Evolutionary conservation across 2,329 filamentous ascomycete genomes (phyloP).

Genomic region (Alternaria triticina): DNA sequence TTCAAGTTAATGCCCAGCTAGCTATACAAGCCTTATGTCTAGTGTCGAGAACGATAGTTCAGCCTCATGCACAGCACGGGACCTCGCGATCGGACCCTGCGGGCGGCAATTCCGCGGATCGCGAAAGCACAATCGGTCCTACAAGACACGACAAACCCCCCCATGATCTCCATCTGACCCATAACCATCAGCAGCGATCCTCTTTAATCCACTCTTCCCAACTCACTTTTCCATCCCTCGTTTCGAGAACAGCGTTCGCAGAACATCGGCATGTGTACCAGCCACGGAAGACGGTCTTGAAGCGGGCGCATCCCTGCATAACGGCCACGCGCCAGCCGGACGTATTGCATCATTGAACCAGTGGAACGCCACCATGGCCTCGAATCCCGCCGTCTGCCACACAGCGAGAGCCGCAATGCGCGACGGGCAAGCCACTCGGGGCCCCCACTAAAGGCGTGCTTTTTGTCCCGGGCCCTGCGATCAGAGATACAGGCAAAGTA

Average conservation of each 20-base stretch:
- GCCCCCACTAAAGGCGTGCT: slow-evolving; percentile 6
- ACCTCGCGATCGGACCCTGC: not conserved
- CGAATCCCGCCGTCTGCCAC: not conserved
- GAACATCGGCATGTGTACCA: not conserved
- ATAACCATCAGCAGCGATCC: not conserved
- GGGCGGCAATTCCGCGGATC: slow-evolving; percentile 5
- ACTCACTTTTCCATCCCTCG: not conserved
- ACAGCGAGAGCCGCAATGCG: not conserved
- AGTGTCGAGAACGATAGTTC: not conserved
- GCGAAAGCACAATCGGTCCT: slow-evolving; percentile 11
- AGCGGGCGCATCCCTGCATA: not conserved
- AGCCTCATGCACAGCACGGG: slow-evolving; percentile 1
- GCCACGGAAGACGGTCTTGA: slow-evolving; percentile 4
- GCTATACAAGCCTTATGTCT: not conserved
- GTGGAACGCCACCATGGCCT: slow-evolving; percentile 10
- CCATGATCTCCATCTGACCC: not conserved
- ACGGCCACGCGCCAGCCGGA: not conserved
- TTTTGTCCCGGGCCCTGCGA: not conserved
- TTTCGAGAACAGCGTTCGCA: not conserved
- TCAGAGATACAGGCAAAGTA: not conserved
- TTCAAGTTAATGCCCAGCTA: not conserved
- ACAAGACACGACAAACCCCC: not conserved
- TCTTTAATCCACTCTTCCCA: not conserved
- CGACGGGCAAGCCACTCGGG: not conserved
- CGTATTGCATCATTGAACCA: slow-evolving; percentile 7